phyloP scores from a whole-genome alignment of 1,139 yeast species.

The Blastobotrys raffinosifermentans region DNA sequence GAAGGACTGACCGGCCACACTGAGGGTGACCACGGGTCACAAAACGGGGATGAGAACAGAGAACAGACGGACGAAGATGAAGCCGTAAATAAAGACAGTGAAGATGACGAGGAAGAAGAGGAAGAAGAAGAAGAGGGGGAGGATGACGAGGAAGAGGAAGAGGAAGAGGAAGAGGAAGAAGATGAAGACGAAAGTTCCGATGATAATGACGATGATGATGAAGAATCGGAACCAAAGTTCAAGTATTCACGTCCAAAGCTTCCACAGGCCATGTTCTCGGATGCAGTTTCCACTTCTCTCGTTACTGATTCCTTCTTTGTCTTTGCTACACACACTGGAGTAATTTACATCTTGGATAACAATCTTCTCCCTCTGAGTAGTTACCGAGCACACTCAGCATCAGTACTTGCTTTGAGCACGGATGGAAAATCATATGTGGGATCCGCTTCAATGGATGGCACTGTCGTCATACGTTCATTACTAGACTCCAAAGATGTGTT shows the following conservation, averaged over 20 bases:
- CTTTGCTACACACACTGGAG: slow-evolving; percentile 88
- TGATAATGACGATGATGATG: slow-evolving; percentile 41
- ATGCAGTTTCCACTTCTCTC: slow-evolving; percentile 67
- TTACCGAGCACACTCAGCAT: slow-evolving; percentile 79
- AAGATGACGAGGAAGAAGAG: slow-evolving; percentile 17
- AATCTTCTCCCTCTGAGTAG: slow-evolving; percentile 59
- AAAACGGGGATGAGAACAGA: slow-evolving; percentile 11
- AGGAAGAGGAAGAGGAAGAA: slow-evolving; percentile 18
- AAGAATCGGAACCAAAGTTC: slow-evolving; percentile 65
- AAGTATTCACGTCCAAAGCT: slow-evolving; percentile 67
- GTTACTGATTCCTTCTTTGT: slow-evolving; percentile 57
- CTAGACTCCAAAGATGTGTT: slow-evolving; percentile 56
- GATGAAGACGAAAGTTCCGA: slow-evolving; percentile 31
- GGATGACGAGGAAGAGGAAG: slow-evolving; percentile 29
- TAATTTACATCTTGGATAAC: slow-evolving; percentile 60
- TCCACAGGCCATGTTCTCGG: slow-evolving; percentile 67
- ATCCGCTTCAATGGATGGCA: slow-evolving; percentile 90
- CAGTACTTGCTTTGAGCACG: slow-evolving; percentile 59
- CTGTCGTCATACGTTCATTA: slow-evolving; percentile 74
- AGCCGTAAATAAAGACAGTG: slow-evolving; percentile 13
- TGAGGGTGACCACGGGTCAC: no score
- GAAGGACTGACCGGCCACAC: no score
- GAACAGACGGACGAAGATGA: slow-evolving; percentile 6
- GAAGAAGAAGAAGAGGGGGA: slow-evolving; percentile 20
- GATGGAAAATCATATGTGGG: slow-evolving; percentile 69